Evolutionary conservation across 352 stramenopile genomes (phyloP).

Genomic region (Detonula confervacea): DNA sequence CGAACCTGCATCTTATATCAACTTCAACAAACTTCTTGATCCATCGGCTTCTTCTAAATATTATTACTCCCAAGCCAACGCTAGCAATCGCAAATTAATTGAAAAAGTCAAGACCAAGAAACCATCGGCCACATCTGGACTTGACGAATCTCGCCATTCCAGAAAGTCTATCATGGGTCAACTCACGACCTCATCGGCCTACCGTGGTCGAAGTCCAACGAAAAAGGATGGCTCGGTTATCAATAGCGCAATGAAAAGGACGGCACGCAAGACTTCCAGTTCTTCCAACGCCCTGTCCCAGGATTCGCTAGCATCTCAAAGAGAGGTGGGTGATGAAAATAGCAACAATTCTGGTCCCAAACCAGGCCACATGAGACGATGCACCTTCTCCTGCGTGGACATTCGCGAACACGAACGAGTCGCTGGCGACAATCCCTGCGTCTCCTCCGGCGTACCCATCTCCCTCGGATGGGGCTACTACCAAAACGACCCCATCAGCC

Average conservation of each 20-base stretch:
- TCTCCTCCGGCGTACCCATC: slow-evolving; percentile 71
- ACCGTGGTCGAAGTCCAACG: slow-evolving; percentile 29
- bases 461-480: slow-evolving; percentile 70
- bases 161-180: slow-evolving; percentile 20
- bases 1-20: slow-evolving; percentile 43
- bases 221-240: slow-evolving; percentile 34
- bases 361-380: too few species aligned
- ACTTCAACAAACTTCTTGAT: slow-evolving; percentile 38
- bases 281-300: background rate
- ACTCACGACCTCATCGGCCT: slow-evolving; percentile 8
- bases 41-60: slow-evolving; percentile 27
- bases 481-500: slow-evolving; percentile 51
- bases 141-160: slow-evolving; percentile 40
- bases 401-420: slow-evolving; percentile 80
- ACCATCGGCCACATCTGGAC: background rate
- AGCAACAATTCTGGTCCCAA: slow-evolving; percentile 4
- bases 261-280: background rate
- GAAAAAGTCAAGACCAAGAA: slow-evolving; percentile 42
- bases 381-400: slow-evolving; percentile 53
- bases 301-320: background rate
- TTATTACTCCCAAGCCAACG: slow-evolving; percentile 47
- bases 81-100: slow-evolving; percentile 21
- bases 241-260: slow-evolving; percentile 35
- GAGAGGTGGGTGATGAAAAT: background rate
- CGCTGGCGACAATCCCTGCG: slow-evolving; percentile 79